Conservation (phyloP, 345 rosid species). For the Euphorbia pulcherrima region DNA sequence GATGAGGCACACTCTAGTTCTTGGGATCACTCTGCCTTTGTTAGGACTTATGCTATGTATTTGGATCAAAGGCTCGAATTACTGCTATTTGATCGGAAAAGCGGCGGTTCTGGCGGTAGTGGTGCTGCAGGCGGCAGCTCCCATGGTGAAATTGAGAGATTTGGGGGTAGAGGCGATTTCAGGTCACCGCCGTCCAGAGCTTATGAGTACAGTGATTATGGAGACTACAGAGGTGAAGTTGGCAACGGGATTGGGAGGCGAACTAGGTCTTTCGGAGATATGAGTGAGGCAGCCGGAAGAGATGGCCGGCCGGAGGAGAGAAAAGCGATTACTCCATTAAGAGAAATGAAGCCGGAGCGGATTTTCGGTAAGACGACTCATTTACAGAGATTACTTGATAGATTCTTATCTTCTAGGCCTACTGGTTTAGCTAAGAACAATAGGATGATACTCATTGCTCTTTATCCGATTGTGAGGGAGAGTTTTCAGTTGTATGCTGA, state of each 20-base stretch:
- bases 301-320: conserved; percentile 24
- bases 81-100: conserved; percentile 53
- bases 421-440: conserved; percentile 70
- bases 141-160: conserved; percentile 36
- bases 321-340: conserved; percentile 57
- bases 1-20: conserved; percentile 95
- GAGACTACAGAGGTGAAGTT: conserved; percentile 42
- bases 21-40: conserved; percentile 87
- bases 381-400: conserved; percentile 75
- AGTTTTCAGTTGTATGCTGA: conserved; percentile 82
- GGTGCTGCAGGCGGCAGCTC: conserved; percentile 25
- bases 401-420: conserved; percentile 77
- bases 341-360: conserved; percentile 73
- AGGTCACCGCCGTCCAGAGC: conserved; percentile 67
- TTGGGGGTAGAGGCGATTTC: conserved; percentile 38
- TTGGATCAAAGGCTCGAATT: conserved; percentile 75
- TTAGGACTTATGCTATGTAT: conserved; percentile 67
- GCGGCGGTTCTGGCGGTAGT: conserved; percentile 9
- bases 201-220: conserved; percentile 50
- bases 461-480: conserved; percentile 71
- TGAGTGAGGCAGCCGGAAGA: conserved; percentile 52
- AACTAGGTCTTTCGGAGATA: conserved; percentile 74
- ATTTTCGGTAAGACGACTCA: conserved; percentile 81
- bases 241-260: conserved; percentile 48
- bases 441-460: conserved; percentile 67